phyloP scores from a whole-genome alignment of 2,329 filamentous ascomycete genomes.

The Fusarium sp. region DNA sequence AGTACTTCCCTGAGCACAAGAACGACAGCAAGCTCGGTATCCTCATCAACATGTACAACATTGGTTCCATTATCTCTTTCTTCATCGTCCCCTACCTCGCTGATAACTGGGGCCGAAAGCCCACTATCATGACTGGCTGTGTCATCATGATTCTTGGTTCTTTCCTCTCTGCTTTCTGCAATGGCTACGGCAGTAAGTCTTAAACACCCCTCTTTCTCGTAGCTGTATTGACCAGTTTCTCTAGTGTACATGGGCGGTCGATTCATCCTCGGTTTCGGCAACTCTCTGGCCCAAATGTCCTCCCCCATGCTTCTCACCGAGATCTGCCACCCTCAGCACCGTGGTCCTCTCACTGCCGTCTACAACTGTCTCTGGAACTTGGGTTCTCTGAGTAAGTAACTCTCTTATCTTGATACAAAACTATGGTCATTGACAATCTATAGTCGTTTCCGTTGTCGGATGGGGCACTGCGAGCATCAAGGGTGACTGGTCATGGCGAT shows the following conservation, averaged over 20 bases:
- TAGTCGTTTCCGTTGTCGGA: slow-evolving; percentile 69
- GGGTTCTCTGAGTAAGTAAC: slow-evolving; percentile 57
- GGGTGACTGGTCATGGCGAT: slow-evolving; percentile 74
- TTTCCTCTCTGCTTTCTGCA: slow-evolving; percentile 57
- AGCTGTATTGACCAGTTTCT: background rate
- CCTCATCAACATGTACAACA: slow-evolving; percentile 65
- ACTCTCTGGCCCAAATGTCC: slow-evolving; percentile 71
- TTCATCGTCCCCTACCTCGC: slow-evolving; percentile 61
- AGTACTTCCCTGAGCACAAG: slow-evolving; percentile 58
- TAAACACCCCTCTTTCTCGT: too few species aligned
- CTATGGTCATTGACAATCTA: background rate
- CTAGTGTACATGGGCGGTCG: slow-evolving; percentile 56
- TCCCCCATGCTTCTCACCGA: slow-evolving; percentile 74
- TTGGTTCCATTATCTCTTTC: slow-evolving; percentile 61
- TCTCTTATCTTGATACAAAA: background rate
- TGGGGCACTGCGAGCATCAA: slow-evolving; percentile 70
- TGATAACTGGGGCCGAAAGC: slow-evolving; percentile 57
- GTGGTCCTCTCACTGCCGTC: slow-evolving; percentile 71
- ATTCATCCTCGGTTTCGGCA: slow-evolving; percentile 70
- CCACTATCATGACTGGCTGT: slow-evolving; percentile 58
- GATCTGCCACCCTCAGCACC: slow-evolving; percentile 75
- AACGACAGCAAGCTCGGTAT: slow-evolving; percentile 60
- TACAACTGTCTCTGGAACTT: slow-evolving; percentile 78
- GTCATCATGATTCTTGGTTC: slow-evolving; percentile 60
- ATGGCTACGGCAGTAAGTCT: slow-evolving; percentile 57